Evolutionary conservation across 1,139 yeast species (phyloP), one percentile per base, ranked within the genome.

Genomic region (Pichia sp.): DNA sequence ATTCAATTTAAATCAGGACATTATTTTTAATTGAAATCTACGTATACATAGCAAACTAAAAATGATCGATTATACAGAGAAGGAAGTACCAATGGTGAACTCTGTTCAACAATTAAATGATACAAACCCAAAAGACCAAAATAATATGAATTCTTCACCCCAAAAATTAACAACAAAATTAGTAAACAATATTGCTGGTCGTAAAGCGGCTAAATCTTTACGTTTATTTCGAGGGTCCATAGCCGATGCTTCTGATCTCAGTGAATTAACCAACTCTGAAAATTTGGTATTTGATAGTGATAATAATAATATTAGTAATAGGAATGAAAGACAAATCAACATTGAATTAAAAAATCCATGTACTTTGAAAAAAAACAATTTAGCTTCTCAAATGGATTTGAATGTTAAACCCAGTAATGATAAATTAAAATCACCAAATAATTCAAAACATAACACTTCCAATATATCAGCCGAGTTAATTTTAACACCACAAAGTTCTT

Each of bases 161-260:
- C 53, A 52, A n/a, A 54, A 49, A 39, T 16, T 46, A 16, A n/a
- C 56, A 8, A 42, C 55, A 13, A 54, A 54, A 47, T n/a, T 45
- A 6, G 42, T 49, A 7, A 52, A 49, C n/a, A 62, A 62, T 31
- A 50, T 69, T 47, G 68, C 72, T 7, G 74, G 74, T 9, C 60
- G 75, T 49, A 71, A 71, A 53, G 74, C 74, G 1, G 74, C 75
- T 25, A 67, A 68, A 46, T 68, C 73, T 7, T 58, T 71, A 41
- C 60, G 72, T 46, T 58, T 71, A 13, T 71, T 71, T 33, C 56
- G 62, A 45, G 56, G 56, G 50, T 54, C 56, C 13, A 31, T 52
- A 9, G 48, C 53, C 22, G 54, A 49, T 13, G 42, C 13, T 2
- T 19, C 46, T 33, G 43, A 38, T 31, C 7, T 3, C 27, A 14